phyloP scores from a whole-genome alignment of 768 basidiomycete species.

The Tylopilus felleus region DNA sequence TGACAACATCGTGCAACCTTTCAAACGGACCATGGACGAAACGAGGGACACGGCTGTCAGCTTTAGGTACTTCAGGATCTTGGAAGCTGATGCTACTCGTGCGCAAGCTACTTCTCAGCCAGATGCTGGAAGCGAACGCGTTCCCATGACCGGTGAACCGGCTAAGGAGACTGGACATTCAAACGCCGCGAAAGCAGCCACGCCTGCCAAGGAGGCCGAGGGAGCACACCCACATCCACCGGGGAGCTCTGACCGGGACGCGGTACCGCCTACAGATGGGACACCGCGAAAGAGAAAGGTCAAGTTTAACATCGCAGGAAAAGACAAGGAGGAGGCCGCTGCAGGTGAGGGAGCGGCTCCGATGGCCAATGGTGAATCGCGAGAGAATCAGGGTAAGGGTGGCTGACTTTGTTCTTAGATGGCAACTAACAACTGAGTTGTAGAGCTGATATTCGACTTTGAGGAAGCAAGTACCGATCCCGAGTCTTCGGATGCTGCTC shows the following conservation, averaged over 20 bases:
- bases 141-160: conserved; percentile 1
- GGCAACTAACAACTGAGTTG: conserved; percentile 2
- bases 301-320: conserved; percentile 62
- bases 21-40: conserved; percentile 48
- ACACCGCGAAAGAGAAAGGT: conserved; percentile 57
- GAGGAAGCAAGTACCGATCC: conserved; percentile 48
- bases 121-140: conserved; percentile 10
- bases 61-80: conserved; percentile 44
- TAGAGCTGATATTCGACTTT: conserved; percentile 69
- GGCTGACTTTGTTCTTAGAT: neutral
- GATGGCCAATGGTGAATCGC: conserved; percentile 33
- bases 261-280: conserved; percentile 30
- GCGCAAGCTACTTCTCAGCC: conserved; percentile 5
- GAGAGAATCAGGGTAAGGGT: conserved; percentile 45
- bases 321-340: conserved; percentile 34
- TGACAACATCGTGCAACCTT: conserved; percentile 32
- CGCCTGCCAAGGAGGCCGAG: conserved; percentile 7
- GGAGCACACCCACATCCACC: conserved; percentile 12
- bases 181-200: conserved; percentile 10
- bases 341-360: conserved; percentile 41
- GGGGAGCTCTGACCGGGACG: conserved; percentile 20
- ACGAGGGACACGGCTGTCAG: conserved; percentile 44
- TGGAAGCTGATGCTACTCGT: conserved; percentile 39
- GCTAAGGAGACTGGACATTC: conserved; percentile 11
- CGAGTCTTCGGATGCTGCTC: conserved; percentile 32